A percentile compares a stretch with the other conserved stretches of the same genome.
Conservation (phyloP, 495 filamentous ascomycete genomes). For the Evansstolkia leycettana region DNA sequence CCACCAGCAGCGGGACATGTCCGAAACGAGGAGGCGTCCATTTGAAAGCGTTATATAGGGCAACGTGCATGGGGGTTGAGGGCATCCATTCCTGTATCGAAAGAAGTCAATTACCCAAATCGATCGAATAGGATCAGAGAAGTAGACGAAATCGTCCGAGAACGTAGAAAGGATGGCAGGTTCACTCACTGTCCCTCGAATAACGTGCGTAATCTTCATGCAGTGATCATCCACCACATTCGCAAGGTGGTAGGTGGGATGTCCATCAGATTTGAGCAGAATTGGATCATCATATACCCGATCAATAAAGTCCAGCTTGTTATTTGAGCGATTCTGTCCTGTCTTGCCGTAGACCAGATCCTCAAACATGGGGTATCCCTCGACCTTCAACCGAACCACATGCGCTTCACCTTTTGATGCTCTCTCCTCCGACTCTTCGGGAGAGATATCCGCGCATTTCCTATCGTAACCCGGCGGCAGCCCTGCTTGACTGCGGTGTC, state of each 20-base stretch:
- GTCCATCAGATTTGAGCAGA: conserved; percentile 78
- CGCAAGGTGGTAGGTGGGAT: conserved; percentile 91
- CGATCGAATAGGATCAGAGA: background rate
- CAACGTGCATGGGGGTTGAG: conserved; percentile 80
- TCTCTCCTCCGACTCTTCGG: conserved; percentile 54
- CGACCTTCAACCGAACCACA: conserved; percentile 62
- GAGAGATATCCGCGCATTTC: conserved; percentile 53
- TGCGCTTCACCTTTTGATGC: conserved; percentile 57
- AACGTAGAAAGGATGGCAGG: background rate
- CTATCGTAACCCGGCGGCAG: conserved; percentile 64
- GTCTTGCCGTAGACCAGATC: conserved; percentile 71
- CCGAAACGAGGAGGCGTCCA: conserved; percentile 79
- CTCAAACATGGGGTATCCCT: conserved; percentile 44
- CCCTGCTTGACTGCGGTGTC: conserved; percentile 44
- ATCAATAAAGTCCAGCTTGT: conserved; percentile 30
- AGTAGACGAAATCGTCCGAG: background rate
- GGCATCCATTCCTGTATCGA: conserved; percentile 72
- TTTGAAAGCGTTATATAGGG: conserved; percentile 76
- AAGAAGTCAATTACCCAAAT: conserved; percentile 1
- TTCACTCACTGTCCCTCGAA: conserved; percentile 61
- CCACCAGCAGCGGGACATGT: conserved; percentile 78
- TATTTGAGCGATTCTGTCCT: conserved; percentile 33
- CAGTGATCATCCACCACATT: conserved; percentile 92
- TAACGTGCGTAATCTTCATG: conserved; percentile 93
- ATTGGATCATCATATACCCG: conserved; percentile 63